Evolutionary conservation across 1,139 yeast genomes (phyloP), one percentile per base, ranked within the genome.

Genomic region (Scheffersomyces stambukii): DNA sequence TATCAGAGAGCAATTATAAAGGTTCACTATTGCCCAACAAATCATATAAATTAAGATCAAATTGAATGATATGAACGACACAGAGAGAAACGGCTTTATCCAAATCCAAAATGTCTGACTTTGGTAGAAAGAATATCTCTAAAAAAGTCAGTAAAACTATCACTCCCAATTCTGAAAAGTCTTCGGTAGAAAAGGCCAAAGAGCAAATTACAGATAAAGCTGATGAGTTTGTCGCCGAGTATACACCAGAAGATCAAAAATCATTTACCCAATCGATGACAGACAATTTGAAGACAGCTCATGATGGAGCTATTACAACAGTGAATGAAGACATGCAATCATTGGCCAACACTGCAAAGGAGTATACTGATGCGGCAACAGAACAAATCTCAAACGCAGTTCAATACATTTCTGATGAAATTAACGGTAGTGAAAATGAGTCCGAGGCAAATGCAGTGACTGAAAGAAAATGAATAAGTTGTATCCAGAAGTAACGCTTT

Each of bases 151-250:
- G 66, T 34, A 94, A 84, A 69, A 52, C 72, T 28, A 40, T 82
- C 32, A 83, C 75, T 46, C 95, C 96, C 52, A 80, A 85, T 40
- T 60, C 75, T 32, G 70, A 82, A 55, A 86, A 86, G 70, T 44
- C 78, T 27, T 61, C 68, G 45, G 57, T 64, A 24, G 81, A 84
- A 48, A 64, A 80, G 61, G 79, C 77, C 42, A 80, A 81, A 69
- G 95, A 86, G 65, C 38, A 56, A 23, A 77, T 75, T 40, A 80
- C 94, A 34, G 81, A 74, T 53, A 54, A 64, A 22, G 68, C 65
- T 43, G 95, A 86, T 70, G 66, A 72, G 52, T 57, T 71, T 30
- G 88, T 82, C 38, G 67, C 71, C 32, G 57, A 66, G 36, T 50
- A 67, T 31, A 72, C 75, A 40, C 86, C 93, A 37, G 77, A 79